Evolutionary conservation across 345 rosid genomes (phyloP).

Genomic region (Linum trigynum): DNA sequence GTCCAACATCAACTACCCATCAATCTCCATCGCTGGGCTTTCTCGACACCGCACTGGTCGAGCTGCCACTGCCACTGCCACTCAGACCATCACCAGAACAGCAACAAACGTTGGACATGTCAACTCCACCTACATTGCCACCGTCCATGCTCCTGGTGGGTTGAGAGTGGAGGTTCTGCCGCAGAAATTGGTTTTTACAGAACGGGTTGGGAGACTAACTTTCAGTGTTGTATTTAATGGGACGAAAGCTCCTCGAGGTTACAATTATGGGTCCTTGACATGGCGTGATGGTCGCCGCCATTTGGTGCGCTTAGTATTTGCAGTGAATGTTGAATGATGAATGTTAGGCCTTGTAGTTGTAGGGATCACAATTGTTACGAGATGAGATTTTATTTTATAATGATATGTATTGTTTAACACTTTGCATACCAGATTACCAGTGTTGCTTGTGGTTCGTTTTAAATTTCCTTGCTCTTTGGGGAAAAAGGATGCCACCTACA

Average conservation of each 20-base stretch:
- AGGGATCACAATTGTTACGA: neutral
- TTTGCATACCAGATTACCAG: no score
- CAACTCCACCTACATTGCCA: constrained; percentile 40
- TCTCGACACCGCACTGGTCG: constrained; percentile 6
- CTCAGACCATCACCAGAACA: constrained; percentile 27
- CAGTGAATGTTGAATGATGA: constrained; percentile 37
- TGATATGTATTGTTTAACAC: no score
- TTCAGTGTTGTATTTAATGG: constrained; percentile 41
- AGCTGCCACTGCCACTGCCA: constrained; percentile 2
- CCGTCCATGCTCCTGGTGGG: constrained; percentile 40
- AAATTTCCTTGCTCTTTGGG: no score
- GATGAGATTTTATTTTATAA: no score
- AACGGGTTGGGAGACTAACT: constrained; percentile 19
- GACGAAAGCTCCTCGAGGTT: constrained; percentile 37
- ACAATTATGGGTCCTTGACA: constrained; percentile 53
- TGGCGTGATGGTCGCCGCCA: constrained; percentile 43
- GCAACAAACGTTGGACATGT: constrained; percentile 51
- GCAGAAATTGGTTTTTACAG: constrained; percentile 28
- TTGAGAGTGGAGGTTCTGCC: constrained; percentile 49
- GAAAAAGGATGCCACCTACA: no score
- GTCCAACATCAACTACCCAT: constrained; percentile 60
- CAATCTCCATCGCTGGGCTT: constrained; percentile 55
- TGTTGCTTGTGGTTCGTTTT: no score
- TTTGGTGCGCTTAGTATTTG: constrained; percentile 43
- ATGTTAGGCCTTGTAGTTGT: neutral